Evolutionary conservation across 441 rosid species (phyloP), one percentile per base, ranked within the genome.

Genomic region (Gossypium laxum): DNA sequence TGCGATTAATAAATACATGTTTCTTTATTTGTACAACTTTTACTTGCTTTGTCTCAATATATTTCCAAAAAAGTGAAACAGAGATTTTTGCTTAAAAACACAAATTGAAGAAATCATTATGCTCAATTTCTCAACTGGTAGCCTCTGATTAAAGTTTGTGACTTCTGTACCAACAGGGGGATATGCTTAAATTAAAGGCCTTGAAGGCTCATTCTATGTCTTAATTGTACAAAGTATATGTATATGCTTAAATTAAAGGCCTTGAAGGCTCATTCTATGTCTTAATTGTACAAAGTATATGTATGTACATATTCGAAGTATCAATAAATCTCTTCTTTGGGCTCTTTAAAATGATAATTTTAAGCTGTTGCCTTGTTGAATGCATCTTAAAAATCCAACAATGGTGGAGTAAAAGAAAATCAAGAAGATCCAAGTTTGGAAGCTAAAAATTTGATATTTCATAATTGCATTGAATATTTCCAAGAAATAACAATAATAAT

Each of bases 401-500:
- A 26, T 24, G 38, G 62, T 24, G 24, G 12, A 21, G n/a, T 5
- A 1, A 26, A 24, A 32, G 62, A 57, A 57, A 4, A 24, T 11
- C 17, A 24, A 10, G 21, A 50, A 38, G 45, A 38, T 7, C 1
- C 8, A 50, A 19, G 0, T 15, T 32, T 34, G 26, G 51, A 34
- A 38, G 73, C 73, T 56, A 19, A 55, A 63, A 43, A 58, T 41
- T 14, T 57, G 52, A 41, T 26, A 14, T 41, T 57, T 10, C 60
- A 55, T 21, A 21, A 22, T 45, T 18, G 28, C 48, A 69, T 21
- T 69, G 64, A 71, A 71, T 60, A 71, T 71, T 71, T 71, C 43
- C 67, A 32, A 48, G 43, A 72, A 69, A 71, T 55, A 10, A 55
- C 62, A 82, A 19, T 10, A 72, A 60, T 48, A 55, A 19, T 55